Percentiles rank a stretch among this genome's conserved stretches.
Conservation (phyloP, 164 flowering plant genomes). For the Vitis cinerea region DNA sequence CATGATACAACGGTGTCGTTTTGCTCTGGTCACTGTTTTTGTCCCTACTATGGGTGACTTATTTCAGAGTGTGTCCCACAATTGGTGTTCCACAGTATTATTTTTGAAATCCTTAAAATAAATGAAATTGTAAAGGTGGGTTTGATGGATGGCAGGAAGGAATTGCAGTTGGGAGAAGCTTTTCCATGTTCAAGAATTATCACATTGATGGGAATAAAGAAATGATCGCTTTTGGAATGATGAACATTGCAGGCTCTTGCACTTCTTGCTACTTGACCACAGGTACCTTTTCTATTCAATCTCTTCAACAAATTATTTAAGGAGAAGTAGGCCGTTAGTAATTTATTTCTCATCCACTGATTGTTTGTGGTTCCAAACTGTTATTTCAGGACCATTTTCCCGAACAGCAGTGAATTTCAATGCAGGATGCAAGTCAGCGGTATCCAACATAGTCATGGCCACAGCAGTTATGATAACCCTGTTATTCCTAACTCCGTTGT, state of each 20-base stretch:
- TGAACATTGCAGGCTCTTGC: slow-evolving; percentile 48
- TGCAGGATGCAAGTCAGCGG: slow-evolving; percentile 77
- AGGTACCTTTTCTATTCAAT: slow-evolving; percentile 16
- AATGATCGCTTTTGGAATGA: slow-evolving; percentile 48
- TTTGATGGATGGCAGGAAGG: slow-evolving; percentile 34
- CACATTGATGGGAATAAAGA: slow-evolving; percentile 53
- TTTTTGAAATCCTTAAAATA: not conserved
- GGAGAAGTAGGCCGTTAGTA: no score
- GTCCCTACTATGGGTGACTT: no score
- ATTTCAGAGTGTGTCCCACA: no score
- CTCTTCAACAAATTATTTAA: no score
- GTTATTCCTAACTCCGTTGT: slow-evolving; percentile 63
- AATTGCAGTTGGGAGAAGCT: slow-evolving; percentile 50
- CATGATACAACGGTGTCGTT: no score
- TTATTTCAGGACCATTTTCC: slow-evolving; percentile 69
- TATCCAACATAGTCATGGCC: slow-evolving; percentile 83
- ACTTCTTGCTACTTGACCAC: slow-evolving; percentile 47
- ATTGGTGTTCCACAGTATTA: no score
- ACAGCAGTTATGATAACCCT: slow-evolving; percentile 61
- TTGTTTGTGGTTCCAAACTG: no score
- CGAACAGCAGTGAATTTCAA: slow-evolving; percentile 75
- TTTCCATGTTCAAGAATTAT: slow-evolving; percentile 42
- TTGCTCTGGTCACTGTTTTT: no score
- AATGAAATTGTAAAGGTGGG: not conserved
- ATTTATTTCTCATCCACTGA: no score